These are phyloP conservation scores for Alternaria burnsii DNA, from an alignment of 2,329 filamentous ascomycete species.

Conservation along the genomic window DNA sequence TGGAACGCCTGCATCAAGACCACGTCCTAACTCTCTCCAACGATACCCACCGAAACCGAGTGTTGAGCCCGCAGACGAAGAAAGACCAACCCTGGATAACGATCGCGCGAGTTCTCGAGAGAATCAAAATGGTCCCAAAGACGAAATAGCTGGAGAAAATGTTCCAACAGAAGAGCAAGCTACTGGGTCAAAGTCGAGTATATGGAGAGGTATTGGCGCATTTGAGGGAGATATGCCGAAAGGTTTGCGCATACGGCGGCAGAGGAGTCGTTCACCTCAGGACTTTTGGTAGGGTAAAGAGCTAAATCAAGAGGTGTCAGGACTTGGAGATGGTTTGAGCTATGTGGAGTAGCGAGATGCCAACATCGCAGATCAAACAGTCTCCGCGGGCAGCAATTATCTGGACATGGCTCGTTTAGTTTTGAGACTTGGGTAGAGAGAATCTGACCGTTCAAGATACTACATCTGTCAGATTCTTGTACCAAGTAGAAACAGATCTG, in stretches of 20 bases:
- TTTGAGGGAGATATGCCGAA: not conserved
- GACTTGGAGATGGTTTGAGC: too few relatives aligned
- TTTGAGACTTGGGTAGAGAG: too few relatives aligned
- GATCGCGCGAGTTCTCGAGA: rapidly evolving
- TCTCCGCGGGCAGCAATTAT: too few relatives aligned
- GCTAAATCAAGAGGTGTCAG: too few relatives aligned
- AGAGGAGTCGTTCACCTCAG: not conserved
- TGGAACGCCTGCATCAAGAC: not conserved
- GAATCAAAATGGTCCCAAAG: not conserved
- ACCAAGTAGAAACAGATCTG: too few relatives aligned
- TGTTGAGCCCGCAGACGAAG: not conserved
- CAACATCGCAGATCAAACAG: too few relatives aligned
- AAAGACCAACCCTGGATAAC: rapidly evolving
- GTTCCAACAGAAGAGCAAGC: not conserved
- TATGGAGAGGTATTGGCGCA: not conserved
- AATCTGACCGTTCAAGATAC: too few relatives aligned
- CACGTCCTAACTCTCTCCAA: not conserved
- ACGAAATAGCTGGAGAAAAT: not conserved
- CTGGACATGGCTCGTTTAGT: too few relatives aligned
- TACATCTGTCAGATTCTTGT: too few relatives aligned
- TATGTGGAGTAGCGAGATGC: too few relatives aligned
- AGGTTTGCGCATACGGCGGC: not conserved
- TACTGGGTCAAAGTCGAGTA: not conserved
- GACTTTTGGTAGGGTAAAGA: not conserved
- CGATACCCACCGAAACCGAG: not conserved